phyloP scores from a whole-genome alignment of 2,329 filamentous ascomycete genomes.

The Cordyceps javanica region DNA sequence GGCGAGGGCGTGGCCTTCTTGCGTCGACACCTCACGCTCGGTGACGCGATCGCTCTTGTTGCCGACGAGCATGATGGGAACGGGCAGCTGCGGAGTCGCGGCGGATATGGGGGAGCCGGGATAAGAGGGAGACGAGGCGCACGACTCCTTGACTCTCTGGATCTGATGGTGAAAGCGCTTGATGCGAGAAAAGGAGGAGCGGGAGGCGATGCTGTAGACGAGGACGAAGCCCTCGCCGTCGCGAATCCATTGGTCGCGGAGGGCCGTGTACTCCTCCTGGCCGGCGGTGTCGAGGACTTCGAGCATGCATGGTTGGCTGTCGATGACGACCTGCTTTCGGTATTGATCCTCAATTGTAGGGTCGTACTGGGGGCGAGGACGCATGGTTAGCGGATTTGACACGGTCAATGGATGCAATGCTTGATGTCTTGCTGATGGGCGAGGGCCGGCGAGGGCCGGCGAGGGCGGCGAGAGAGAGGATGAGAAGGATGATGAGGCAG shows the following conservation, averaged over 20 bases:
- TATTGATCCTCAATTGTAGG: slow-evolving; percentile 86
- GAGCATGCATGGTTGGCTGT: slow-evolving; percentile 92
- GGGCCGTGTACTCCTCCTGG: slow-evolving; percentile 95
- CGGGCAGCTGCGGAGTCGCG: slow-evolving; percentile 56
- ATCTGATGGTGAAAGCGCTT: slow-evolving; percentile 96
- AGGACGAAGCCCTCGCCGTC: slow-evolving; percentile 96
- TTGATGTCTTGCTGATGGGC: not conserved
- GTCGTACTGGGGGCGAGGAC: slow-evolving; percentile 56
- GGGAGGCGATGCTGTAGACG: slow-evolving; percentile 97
- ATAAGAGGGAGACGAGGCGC: slow-evolving; percentile 68
- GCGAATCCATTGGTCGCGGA: slow-evolving; percentile 96
- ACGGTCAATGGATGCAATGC: not conserved
- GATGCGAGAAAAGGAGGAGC: slow-evolving; percentile 91
- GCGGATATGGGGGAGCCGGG: slow-evolving; percentile 65
- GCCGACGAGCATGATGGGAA: slow-evolving; percentile 95
- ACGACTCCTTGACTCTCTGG: slow-evolving; percentile 91
- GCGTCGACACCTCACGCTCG: slow-evolving; percentile 91
- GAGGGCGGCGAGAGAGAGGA: not conserved
- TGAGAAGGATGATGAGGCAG: not conserved
- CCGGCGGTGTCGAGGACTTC: slow-evolving; percentile 96
- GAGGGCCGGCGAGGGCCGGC: too few species aligned
- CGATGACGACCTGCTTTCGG: slow-evolving; percentile 86
- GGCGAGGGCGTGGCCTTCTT: slow-evolving; percentile 87
- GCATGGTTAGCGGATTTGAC: not conserved
- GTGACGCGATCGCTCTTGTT: slow-evolving; percentile 98